Evolutionary conservation across 2,329 filamentous ascomycete species (phyloP), one percentile per base, ranked within the genome.

Genomic region (Tolypocladium sp.): DNA sequence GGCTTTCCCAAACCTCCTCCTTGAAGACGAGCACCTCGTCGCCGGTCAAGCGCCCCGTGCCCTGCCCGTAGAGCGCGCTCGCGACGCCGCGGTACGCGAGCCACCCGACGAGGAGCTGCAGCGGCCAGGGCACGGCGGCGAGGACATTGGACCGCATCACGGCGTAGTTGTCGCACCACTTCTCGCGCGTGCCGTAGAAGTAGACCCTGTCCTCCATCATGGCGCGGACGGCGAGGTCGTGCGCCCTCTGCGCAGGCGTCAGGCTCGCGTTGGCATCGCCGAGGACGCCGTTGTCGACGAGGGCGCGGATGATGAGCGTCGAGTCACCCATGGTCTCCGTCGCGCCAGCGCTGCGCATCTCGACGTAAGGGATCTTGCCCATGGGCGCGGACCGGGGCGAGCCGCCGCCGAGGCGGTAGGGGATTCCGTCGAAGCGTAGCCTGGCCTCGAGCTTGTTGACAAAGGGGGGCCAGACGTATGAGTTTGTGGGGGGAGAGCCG

Each of bases 391-490:
- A 67, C 46, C 63, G 65, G 0, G 75, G 67, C 0, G 79, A 80
- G 1, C 84, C 84, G 3, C 63, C 62, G 2, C 71, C 77, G 5
- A 70, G 65, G 20, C 63, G 65, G 68, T 87, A 88, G 0, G 69
- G 44, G 2, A 85, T 56, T 1, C 70, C 67, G 2, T 76, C 76
- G 63, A 85, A 77, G 17, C 85, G 83, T 7, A 87, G 74, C 17
- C 84, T 82, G 22, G 82, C 76, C 66, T 88, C 85, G 57, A 87
- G 73, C 67, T 88, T 88, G 52, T 72, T 80, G 57, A 85, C 82
- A 63, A 85, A 87, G 12, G 84, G 83, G 0, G 84, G 86, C 82
- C 82, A 85, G 56, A 78, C 75, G 64, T 85, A 70, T 0, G 49
- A 63, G 6, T 71, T 73, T 1, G 68, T 60, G 2, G 71, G 67